phyloP scores from a whole-genome alignment of 352 stramenopile genomes.

The Pythium rishiriense region DNA sequence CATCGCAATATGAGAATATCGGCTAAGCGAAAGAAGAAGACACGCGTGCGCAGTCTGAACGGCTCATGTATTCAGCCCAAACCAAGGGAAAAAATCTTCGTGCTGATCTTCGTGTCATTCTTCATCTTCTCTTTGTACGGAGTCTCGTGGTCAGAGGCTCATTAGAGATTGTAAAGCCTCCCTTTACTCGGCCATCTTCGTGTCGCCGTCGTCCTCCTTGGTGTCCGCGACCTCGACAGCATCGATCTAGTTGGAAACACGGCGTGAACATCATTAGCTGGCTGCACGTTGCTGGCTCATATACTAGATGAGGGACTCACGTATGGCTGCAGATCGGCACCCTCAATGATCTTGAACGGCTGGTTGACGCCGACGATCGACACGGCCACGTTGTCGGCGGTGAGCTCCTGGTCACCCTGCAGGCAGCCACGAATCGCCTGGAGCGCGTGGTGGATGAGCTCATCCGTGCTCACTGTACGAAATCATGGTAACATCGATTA shows the following conservation, averaged over 20 bases:
- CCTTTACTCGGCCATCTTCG: constrained; percentile 81
- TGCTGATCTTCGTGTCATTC: neutral
- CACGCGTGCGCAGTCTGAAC: neutral
- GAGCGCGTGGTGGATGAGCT: constrained; percentile 98
- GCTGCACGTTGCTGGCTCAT: neutral
- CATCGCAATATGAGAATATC: neutral
- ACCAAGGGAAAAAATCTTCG: neutral
- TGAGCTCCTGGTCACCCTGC: constrained; percentile 95
- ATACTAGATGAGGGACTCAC: constrained; percentile 47
- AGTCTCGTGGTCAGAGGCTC: neutral
- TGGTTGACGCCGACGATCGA: constrained; percentile 94
- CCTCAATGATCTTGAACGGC: constrained; percentile 94
- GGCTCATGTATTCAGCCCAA: neutral
- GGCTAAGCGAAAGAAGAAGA: neutral
- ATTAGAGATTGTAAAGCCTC: neutral
- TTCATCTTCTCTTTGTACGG: neutral
- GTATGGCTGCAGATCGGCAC: constrained; percentile 93
- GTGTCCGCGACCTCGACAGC: constrained; percentile 83
- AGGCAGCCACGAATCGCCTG: constrained; percentile 96
- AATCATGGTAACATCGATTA: constrained; percentile 9
- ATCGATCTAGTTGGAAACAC: constrained; percentile 57
- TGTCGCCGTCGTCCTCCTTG: constrained; percentile 79
- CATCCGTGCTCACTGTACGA: constrained; percentile 83
- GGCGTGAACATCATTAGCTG: neutral
- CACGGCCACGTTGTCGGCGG: constrained; percentile 91